Percentiles rank a stretch among this genome's conserved stretches.
Conservation (phyloP, 139 green algal genomes). For the Zygnema cylindricum region DNA sequence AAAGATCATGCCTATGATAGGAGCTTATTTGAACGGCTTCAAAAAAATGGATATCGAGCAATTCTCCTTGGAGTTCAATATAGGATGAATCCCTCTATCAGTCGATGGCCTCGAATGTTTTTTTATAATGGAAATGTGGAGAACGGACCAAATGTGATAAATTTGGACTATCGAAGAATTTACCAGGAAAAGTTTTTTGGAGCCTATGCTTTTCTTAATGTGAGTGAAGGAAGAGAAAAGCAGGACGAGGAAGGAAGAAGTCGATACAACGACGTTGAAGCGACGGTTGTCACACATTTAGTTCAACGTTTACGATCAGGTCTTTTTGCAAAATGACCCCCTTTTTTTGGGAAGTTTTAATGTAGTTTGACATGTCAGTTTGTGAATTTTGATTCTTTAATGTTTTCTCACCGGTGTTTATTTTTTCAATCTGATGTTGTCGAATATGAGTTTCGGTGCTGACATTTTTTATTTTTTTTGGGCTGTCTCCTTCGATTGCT, state of each 20-base stretch:
- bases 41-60: constrained; percentile 66
- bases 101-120: constrained; percentile 63
- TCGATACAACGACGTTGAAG: not conserved
- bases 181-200: constrained; percentile 19
- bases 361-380: too few relatives aligned
- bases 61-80: constrained; percentile 75
- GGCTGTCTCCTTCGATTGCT: too few relatives aligned
- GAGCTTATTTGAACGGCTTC: constrained; percentile 70
- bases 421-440: too few relatives aligned
- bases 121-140: constrained; percentile 52
- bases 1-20: constrained; percentile 17
- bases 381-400: too few relatives aligned
- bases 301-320: not conserved
- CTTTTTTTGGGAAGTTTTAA: too few relatives aligned
- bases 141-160: constrained; percentile 48
- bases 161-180: not conserved
- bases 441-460: too few relatives aligned
- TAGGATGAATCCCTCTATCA: constrained; percentile 91
- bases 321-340: too few relatives aligned
- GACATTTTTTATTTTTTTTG: too few relatives aligned
- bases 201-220: constrained; percentile 59
- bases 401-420: too few relatives aligned
- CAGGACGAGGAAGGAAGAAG: not conserved
- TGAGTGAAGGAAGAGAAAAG: not conserved
- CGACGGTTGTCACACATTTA: not conserved